phyloP scores from a whole-genome alignment of 306 rosid species.

The Fagus crenata region DNA sequence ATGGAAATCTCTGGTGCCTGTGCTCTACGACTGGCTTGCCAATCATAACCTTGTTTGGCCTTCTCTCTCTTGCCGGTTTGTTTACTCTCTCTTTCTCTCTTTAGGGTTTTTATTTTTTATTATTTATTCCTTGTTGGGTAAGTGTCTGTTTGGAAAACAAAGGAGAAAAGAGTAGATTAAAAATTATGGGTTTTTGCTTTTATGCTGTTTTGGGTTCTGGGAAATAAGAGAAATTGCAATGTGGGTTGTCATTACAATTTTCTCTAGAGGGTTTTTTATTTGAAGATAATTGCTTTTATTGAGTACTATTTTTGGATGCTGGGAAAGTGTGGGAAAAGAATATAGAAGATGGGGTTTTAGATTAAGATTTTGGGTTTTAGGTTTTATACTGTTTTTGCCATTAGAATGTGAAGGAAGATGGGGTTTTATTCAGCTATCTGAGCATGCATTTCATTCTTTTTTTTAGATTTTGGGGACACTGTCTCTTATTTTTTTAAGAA shows the following conservation, averaged over 20 bases:
- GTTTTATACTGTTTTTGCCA: background rate
- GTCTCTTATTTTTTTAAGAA: background rate
- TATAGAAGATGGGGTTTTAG: background rate
- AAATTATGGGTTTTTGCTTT: background rate
- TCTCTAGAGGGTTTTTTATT: background rate
- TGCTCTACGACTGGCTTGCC: conserved; percentile 94
- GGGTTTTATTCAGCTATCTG: background rate
- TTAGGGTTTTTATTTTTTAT: background rate
- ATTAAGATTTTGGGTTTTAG: background rate
- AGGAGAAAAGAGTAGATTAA: background rate
- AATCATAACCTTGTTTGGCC: conserved; percentile 98
- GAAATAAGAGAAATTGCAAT: background rate
- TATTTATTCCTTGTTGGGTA: background rate
- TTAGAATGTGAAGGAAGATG: background rate
- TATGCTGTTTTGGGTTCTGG: background rate
- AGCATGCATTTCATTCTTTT: background rate
- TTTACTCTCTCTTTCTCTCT: background rate
- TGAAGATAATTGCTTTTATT: background rate
- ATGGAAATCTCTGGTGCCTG: conserved; percentile 85
- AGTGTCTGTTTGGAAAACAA: background rate
- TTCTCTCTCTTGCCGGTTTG: conserved; percentile 84
- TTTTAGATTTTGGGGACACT: background rate
- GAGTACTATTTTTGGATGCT: conserved; percentile 4
- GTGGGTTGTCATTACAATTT: background rate
- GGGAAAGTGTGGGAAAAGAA: conserved; percentile 15